Conservation (phyloP, 345 rosid species). For the Salix caprea region DNA sequence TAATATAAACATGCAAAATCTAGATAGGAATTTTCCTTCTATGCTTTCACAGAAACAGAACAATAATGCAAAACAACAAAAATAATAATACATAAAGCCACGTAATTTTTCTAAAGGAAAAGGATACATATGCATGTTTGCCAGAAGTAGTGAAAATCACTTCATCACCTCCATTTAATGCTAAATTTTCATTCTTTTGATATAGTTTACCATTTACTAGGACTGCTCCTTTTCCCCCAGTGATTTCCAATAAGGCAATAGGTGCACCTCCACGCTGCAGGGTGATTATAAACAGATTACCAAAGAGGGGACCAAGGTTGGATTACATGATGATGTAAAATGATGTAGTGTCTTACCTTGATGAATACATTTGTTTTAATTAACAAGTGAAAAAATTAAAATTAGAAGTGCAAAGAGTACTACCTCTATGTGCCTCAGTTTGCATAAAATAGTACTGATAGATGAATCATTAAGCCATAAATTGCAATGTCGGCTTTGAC, state of each 20-base stretch:
- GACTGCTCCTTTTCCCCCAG: conserved; percentile 77
- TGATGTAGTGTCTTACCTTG: neutral
- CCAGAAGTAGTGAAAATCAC: conserved; percentile 63
- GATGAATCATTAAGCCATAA: conserved; percentile 66
- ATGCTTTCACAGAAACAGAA: neutral
- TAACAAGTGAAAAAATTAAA: neutral
- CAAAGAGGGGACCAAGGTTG: neutral
- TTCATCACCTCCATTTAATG: conserved; percentile 86
- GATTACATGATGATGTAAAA: neutral
- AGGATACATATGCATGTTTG: conserved; percentile 98
- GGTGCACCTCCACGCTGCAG: conserved; percentile 62
- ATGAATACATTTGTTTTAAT: neutral
- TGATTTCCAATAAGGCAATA: conserved; percentile 60
- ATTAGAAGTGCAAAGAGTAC: neutral
- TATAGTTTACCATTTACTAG: conserved; percentile 71
- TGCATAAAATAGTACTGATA: conserved; percentile 57
- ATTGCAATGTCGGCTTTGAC: conserved; percentile 67
- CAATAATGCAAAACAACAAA: neutral
- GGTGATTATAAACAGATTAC: neutral
- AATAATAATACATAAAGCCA: neutral
- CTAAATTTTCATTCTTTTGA: conserved; percentile 42
- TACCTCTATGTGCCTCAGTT: conserved; percentile 79
- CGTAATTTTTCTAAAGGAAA: neutral
- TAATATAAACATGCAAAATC: neutral
- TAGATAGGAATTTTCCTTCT: neutral